Base-by-base conservation (phyloP, 768 basidiomycete species). In the Tricholomella constricta region DNA sequence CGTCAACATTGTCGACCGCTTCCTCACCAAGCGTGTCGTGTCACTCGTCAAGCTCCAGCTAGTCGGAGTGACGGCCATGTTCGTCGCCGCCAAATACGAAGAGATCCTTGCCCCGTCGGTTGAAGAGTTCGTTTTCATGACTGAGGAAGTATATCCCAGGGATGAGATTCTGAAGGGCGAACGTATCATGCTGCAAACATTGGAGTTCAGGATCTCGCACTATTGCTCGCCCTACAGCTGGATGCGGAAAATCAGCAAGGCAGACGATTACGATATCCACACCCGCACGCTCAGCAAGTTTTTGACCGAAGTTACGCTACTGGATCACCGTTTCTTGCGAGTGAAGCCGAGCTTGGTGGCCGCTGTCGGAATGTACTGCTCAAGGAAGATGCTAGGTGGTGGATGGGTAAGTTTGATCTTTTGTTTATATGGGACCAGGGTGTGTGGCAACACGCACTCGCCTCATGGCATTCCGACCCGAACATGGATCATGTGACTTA, bases 181-280 rank as follows among this genome's bases (percentile, higher is more conserved):
- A 72, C 86, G 92, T 32, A 98, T 98, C 67, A 87, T 98, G 69
- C 77, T 98, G 53, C 93, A 94, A 75, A 91, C 92, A 26, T 83
- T 99, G 48, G 94, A 97, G 56, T 98, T 98, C 76, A 86, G 88
- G 70, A 69, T 99, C 72, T 98, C 95, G 54, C 88, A 94, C 55
- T 99, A 99, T 73, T 98, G 97, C 75, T 97, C 95, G 46, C 97
- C 97, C 3, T 98, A 98, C 77, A 94, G 91, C 69, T 98, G 97
- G 96, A 94, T 98, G 81, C 85, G 97, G 54, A 89, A 88, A 64
- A 98, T 99, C 68, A 95, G 92, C 81, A 97, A 94, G 71, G 96
- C 97, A 31, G 97, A 99, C 74, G 91, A 96, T 70, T 99, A 98
- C 69, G 94, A 98, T 66, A 87, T 98, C 65, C 96, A 98, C 69